phyloP scores from a whole-genome alignment of 257 asterid species.

The Forsythia suspensa region DNA sequence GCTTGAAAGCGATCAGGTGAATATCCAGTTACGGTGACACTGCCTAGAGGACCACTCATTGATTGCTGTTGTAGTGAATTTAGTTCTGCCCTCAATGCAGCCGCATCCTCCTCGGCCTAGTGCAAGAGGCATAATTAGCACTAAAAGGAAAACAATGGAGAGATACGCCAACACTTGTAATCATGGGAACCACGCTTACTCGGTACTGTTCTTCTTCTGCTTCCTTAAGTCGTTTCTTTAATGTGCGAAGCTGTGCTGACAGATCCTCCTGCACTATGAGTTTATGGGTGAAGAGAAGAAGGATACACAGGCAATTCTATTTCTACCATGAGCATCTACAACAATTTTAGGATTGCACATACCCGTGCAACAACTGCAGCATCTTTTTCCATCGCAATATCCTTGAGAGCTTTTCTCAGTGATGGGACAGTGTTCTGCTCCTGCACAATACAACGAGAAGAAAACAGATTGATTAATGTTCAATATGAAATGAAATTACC shows the following conservation, averaged over 20 bases:
- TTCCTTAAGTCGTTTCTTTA: slow-evolving; percentile 81
- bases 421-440: slow-evolving; percentile 85
- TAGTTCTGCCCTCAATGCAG: slow-evolving; percentile 84
- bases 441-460: slow-evolving; percentile 46
- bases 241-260: slow-evolving; percentile 88
- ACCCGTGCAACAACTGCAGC: slow-evolving; percentile 99
- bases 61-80: slow-evolving; percentile 86
- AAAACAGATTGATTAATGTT: slow-evolving; percentile 7
- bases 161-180: slow-evolving; percentile 18
- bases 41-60: slow-evolving; percentile 49
- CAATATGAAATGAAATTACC: background rate
- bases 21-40: slow-evolving; percentile 43
- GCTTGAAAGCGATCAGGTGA: slow-evolving; percentile 69
- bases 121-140: slow-evolving; percentile 27
- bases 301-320: background rate
- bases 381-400: slow-evolving; percentile 98
- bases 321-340: slow-evolving; percentile 9
- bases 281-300: slow-evolving; percentile 19
- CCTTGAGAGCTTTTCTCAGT: slow-evolving; percentile 87
- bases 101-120: slow-evolving; percentile 99
- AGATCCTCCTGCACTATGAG: slow-evolving; percentile 79
- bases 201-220: slow-evolving; percentile 98
- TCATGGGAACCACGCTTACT: slow-evolving; percentile 45
- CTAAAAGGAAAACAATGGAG: background rate
- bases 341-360: slow-evolving; percentile 17